Conservation (phyloP, 2,329 filamentous ascomycete genomes). For the Sclerotiophoma versabilis region DNA sequence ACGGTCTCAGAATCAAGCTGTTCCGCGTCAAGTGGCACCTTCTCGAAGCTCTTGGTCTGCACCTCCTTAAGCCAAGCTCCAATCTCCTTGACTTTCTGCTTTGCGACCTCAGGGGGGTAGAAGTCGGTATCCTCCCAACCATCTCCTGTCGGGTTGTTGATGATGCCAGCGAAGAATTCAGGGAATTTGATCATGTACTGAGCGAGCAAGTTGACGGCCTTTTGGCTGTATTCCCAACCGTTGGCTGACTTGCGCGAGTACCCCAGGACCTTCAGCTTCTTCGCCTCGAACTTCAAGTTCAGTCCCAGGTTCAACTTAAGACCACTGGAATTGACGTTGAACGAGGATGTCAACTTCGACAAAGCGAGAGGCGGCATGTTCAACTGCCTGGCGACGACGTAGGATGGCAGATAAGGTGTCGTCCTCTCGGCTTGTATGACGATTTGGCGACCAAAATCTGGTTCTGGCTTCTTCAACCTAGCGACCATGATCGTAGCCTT, state of each 20-base stretch:
- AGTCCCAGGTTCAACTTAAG: slow-evolving; percentile 88
- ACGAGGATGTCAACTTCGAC: slow-evolving; percentile 95
- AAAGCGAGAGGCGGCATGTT: slow-evolving; percentile 84
- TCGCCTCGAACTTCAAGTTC: slow-evolving; percentile 95
- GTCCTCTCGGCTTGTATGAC: slow-evolving; percentile 72
- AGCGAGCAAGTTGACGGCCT: slow-evolving; percentile 79
- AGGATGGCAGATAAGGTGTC: slow-evolving; percentile 85
- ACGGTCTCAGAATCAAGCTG: slow-evolving; percentile 94
- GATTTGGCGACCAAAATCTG: slow-evolving; percentile 79
- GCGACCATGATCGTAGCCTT: slow-evolving; percentile 83
- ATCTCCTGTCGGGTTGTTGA: slow-evolving; percentile 83
- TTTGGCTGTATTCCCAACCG: slow-evolving; percentile 95
- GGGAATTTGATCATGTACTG: slow-evolving; percentile 95
- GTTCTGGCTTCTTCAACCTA: slow-evolving; percentile 73
- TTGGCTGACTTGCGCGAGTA: slow-evolving; percentile 86
- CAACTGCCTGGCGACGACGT: slow-evolving; percentile 82
- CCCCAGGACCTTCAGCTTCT: slow-evolving; percentile 93
- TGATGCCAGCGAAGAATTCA: slow-evolving; percentile 90
- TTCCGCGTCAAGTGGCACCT: slow-evolving; percentile 94
- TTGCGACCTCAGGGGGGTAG: slow-evolving; percentile 76
- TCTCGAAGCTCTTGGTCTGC: slow-evolving; percentile 90
- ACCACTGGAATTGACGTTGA: slow-evolving; percentile 82
- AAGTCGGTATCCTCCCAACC: slow-evolving; percentile 86
- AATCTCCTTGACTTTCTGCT: slow-evolving; percentile 88
- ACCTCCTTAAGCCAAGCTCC: slow-evolving; percentile 90